Conservation (phyloP, 768 basidiomycete genomes). For the Mycena floridula region DNA sequence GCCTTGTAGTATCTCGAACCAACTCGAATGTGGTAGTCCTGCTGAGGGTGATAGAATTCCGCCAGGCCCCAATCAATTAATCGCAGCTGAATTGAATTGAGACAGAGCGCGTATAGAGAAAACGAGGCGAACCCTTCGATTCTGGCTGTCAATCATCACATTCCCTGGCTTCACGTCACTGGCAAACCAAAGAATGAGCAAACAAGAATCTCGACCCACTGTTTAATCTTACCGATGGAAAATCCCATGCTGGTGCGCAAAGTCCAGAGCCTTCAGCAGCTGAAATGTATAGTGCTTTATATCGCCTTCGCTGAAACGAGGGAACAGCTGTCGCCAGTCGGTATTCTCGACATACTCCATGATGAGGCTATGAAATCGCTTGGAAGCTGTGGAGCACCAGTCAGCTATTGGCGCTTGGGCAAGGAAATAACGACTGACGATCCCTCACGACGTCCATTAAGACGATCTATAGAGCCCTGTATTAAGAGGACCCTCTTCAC, state of each 20-base stretch:
- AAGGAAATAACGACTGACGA: slow-evolving; percentile 17
- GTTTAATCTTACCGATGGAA: too few relatives aligned
- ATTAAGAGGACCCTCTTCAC: too few relatives aligned
- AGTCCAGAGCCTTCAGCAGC: slow-evolving; percentile 39
- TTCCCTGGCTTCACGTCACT: slow-evolving; percentile 60
- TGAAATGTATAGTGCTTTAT: slow-evolving; percentile 66
- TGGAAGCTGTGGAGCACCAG: slow-evolving; percentile 24
- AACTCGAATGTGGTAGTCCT: slow-evolving; percentile 68
- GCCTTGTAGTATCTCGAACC: slow-evolving; percentile 71
- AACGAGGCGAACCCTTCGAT: slow-evolving; percentile 41
- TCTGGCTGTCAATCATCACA: slow-evolving; percentile 68
- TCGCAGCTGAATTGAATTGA: slow-evolving; percentile 29
- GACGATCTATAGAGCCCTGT: too few relatives aligned
- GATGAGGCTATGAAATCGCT: slow-evolving; percentile 57
- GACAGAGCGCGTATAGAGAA: background rate
- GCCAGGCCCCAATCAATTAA: slow-evolving; percentile 76
- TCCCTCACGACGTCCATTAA: slow-evolving; percentile 67
- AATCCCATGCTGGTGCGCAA: too few relatives aligned
- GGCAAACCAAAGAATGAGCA: too few relatives aligned
- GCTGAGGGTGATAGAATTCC: slow-evolving; percentile 69
- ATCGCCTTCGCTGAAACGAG: slow-evolving; percentile 55
- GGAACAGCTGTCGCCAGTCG: slow-evolving; percentile 59
- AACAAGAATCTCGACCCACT: too few relatives aligned
- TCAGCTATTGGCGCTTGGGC: background rate
- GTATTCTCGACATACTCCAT: slow-evolving; percentile 66